Evolutionary conservation across 495 filamentous ascomycete species (phyloP), one percentile per base, ranked within the genome.

Genomic region (Parachaetomium inaequale): DNA sequence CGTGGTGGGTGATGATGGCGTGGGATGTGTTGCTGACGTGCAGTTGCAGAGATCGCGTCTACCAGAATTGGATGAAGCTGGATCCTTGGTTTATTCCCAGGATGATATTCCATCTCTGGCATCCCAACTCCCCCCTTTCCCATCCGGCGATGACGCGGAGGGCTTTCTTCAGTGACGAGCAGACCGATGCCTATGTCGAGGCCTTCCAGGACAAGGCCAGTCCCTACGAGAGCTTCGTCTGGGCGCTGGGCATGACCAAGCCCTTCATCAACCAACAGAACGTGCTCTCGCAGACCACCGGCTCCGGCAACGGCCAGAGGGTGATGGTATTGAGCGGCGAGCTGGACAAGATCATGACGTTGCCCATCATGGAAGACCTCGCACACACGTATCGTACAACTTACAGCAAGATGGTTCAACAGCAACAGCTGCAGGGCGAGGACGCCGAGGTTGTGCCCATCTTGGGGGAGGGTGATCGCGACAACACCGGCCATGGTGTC

Each of bases 351-450:
- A 52, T 73, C 42, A 70, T 70, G 66, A 68, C 61, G 26, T 28
- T 55, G 17, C 28, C 67, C 36, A 55, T 70, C 36, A 67, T 62
- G 66, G 54, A 67, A 51, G 59, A 77, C 72, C 40, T 75, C 62
- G 68, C 80, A 63, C 70, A 74, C 72, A 78, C 85, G 93, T 72
- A 73, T 42, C 63, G 69, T 1, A 21, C 31, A 8, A 66, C 61
- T 0, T 67, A 51, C 25, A 21, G 6, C 25, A 38, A 32, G 10
- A 78, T 97, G 88, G 46, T 90, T 86, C 28, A 89, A 87, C 81
- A 92, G 88, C 69, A 96, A 74, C 67, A 96, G 73, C 73, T 96
- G 86, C 69, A 97, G 70, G 67, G 87, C 88, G 46, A 94, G 65
- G 72, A 93, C 87, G 0, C 85, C 80, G 34, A 89, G 85, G 43